Evolutionary conservation across 192 early-diverging fungal genomes (phyloP).

Genomic region (Coemansia sp.): DNA sequence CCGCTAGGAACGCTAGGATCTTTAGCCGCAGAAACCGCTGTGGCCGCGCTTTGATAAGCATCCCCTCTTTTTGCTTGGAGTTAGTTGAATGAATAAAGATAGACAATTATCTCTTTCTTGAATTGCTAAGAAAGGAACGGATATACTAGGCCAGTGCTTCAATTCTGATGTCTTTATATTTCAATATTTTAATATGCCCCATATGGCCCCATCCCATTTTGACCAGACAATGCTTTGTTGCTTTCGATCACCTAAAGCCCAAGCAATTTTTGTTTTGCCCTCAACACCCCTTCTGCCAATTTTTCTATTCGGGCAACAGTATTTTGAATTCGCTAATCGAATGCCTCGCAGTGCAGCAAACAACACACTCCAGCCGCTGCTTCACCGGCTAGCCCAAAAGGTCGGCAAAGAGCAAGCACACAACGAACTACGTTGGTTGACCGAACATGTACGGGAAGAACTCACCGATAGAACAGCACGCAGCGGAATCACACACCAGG

Average conservation of each 20-base stretch:
- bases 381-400: constrained; percentile 28
- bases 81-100: too few species aligned
- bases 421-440: constrained; percentile 42
- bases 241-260: too few species aligned
- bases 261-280: not conserved
- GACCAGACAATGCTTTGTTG: too few species aligned
- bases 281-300: too few species aligned
- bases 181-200: too few species aligned
- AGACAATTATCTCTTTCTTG: too few species aligned
- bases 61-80: not conserved
- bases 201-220: too few species aligned
- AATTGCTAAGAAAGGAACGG: too few species aligned
- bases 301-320: too few species aligned
- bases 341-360: constrained; percentile 46
- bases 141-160: too few species aligned
- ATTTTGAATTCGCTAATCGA: too few species aligned
- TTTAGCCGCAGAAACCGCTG: constrained; percentile 18
- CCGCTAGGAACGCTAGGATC: constrained; percentile 20
- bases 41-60: constrained; percentile 17
- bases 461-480: constrained; percentile 9
- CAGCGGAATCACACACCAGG: not conserved
- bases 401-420: constrained; percentile 43
- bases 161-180: too few species aligned
- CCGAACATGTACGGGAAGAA: constrained; percentile 30
- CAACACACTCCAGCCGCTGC: constrained; percentile 39